phyloP scores from a whole-genome alignment of 1,139 yeast genomes.

The Candida buenavistaensis region DNA sequence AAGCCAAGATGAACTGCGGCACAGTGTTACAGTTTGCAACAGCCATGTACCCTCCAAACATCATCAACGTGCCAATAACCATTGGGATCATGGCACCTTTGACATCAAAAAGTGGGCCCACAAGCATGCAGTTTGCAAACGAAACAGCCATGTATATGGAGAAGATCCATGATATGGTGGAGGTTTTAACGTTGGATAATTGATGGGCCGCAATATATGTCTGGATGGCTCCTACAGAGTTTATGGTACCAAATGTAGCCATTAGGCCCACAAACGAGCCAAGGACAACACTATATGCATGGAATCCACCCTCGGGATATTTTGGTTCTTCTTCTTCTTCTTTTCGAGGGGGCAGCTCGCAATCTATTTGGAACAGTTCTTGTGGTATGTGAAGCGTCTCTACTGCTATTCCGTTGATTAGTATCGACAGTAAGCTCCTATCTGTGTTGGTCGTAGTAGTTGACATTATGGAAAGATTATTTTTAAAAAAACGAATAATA shows the following conservation, averaged over 20 bases:
- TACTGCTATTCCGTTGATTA: slow-evolving; percentile 2
- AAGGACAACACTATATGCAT: slow-evolving; percentile 32
- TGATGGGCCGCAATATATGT: slow-evolving; percentile 35
- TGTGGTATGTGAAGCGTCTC: slow-evolving; percentile 1
- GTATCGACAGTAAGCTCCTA: slow-evolving; percentile 1
- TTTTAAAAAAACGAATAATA: too few species aligned
- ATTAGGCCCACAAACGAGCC: slow-evolving; percentile 36
- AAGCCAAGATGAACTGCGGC: slow-evolving; percentile 37
- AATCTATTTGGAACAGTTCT: slow-evolving; percentile 2
- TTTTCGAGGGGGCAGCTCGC: neutral
- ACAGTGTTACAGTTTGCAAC: slow-evolving; percentile 29
- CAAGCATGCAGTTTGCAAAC: slow-evolving; percentile 32
- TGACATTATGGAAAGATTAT: slow-evolving; percentile 1
- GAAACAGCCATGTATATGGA: slow-evolving; percentile 34
- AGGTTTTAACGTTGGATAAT: slow-evolving; percentile 20
- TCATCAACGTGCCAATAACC: slow-evolving; percentile 25
- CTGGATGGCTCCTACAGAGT: slow-evolving; percentile 37
- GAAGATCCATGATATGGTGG: slow-evolving; percentile 37
- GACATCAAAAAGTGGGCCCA: slow-evolving; percentile 39
- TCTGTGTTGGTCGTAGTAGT: slow-evolving; percentile 3
- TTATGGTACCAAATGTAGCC: slow-evolving; percentile 32
- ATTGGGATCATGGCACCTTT: slow-evolving; percentile 32
- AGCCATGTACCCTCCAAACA: slow-evolving; percentile 35
- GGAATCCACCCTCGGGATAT: slow-evolving; percentile 28
- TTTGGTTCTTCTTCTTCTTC: slow-evolving; percentile 3